Conservation (phyloP, 2,329 filamentous ascomycete species). For the Calonectria ilicicola region DNA sequence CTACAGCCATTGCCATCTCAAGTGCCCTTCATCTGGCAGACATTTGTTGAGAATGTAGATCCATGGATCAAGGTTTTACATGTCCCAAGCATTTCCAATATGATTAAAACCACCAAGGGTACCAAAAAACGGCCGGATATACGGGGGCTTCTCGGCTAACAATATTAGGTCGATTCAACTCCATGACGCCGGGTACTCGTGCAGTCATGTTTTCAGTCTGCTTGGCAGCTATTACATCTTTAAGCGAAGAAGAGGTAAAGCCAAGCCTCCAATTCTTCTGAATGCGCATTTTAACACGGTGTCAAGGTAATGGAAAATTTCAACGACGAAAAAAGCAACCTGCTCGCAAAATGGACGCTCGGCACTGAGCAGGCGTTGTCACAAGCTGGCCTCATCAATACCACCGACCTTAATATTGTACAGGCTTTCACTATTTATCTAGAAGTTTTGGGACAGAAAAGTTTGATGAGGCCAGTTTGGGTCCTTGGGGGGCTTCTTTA, state of each 20-base stretch:
- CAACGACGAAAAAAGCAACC: background rate
- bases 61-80: conserved; percentile 4
- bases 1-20: conserved; percentile 3
- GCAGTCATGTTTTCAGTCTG: background rate
- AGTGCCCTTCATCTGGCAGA: conserved; percentile 6
- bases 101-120: background rate
- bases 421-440: background rate
- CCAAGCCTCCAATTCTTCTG: no score
- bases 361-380: background rate
- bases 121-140: no score
- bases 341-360: background rate
- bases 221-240: background rate
- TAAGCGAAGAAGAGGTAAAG: background rate
- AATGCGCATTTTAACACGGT: background rate
- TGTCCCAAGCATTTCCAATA: background rate
- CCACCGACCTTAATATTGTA: background rate
- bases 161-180: background rate
- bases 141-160: background rate
- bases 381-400: background rate
- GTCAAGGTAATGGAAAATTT: background rate
- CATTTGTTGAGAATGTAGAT: conserved; percentile 3
- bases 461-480: background rate
- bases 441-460: background rate
- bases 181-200: background rate
- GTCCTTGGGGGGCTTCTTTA: background rate